Conservation (phyloP, 2,329 filamentous ascomycete genomes). For the Botryotinia convoluta region DNA sequence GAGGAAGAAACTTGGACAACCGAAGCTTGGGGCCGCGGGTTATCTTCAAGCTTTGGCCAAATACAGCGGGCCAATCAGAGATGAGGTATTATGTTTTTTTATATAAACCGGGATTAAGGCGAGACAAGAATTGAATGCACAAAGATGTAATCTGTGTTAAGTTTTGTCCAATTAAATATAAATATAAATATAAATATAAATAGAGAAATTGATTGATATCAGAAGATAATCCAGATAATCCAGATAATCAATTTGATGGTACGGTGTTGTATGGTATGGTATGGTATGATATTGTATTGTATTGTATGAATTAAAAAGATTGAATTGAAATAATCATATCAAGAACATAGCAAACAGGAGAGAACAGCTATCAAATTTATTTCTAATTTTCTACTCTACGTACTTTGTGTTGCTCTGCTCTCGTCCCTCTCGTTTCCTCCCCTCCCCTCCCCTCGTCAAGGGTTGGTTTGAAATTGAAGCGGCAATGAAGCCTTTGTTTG, state of each 20-base stretch:
- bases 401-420: not conserved
- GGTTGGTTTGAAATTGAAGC: not conserved
- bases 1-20: slow-evolving; percentile 17
- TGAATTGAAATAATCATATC: not conserved
- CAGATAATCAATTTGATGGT: too few relatives aligned
- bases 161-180: not conserved
- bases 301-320: not conserved
- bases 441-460: not conserved
- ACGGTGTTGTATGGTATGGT: not conserved
- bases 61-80: not conserved
- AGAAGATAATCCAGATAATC: not conserved
- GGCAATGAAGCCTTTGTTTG: not conserved
- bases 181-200: too few relatives aligned
- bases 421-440: not conserved
- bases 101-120: not conserved
- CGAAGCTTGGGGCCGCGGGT: slow-evolving; percentile 10
- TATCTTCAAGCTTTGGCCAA: slow-evolving; percentile 11
- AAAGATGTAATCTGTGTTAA: not conserved
- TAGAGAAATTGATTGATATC: too few relatives aligned
- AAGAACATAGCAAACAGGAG: not conserved
- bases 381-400: not conserved
- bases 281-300: not conserved
- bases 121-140: not conserved
- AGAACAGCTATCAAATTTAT: not conserved
- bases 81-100: slow-evolving; percentile 3